Evolutionary conservation across 805 yeast species (phyloP).

Genomic region (Starmerella apis): DNA sequence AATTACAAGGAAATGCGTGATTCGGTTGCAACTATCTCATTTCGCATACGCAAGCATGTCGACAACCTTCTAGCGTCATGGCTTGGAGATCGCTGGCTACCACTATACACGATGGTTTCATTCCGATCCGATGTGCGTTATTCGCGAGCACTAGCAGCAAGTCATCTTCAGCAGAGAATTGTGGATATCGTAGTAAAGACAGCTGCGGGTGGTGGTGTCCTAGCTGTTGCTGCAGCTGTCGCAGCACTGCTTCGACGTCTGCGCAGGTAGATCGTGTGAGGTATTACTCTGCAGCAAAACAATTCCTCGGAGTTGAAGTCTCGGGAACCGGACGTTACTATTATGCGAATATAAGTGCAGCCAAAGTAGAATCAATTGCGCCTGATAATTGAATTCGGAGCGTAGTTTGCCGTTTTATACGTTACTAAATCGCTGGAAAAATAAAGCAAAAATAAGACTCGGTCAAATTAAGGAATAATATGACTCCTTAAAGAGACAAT

Average conservation of each 20-base stretch:
- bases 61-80: conserved; percentile 55
- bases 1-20: conserved; percentile 84
- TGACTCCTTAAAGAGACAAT: too few relatives aligned
- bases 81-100: conserved; percentile 61
- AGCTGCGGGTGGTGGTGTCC: conserved; percentile 1
- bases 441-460: too few relatives aligned
- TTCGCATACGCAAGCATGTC: conserved; percentile 52
- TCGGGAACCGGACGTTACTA: too few relatives aligned
- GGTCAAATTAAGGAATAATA: too few relatives aligned
- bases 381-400: too few relatives aligned
- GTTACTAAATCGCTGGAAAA: too few relatives aligned
- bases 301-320: too few relatives aligned
- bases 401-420: too few relatives aligned
- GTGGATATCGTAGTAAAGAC: conserved; percentile 28
- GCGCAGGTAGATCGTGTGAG: not conserved
- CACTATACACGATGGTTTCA: conserved; percentile 85
- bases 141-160: conserved; percentile 50
- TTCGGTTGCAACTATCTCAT: conserved; percentile 53
- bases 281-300: too few relatives aligned
- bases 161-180: conserved; percentile 45
- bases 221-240: conserved; percentile 1
- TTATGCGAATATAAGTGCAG: too few relatives aligned
- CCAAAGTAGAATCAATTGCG: too few relatives aligned
- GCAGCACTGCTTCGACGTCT: not conserved
- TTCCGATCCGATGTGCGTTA: conserved; percentile 76